A percentile compares a stretch with the other conserved stretches of the same genome.
These are phyloP conservation scores for Brassica juncea DNA, from an alignment of 345 rosid species.

Conservation along the genomic window DNA sequence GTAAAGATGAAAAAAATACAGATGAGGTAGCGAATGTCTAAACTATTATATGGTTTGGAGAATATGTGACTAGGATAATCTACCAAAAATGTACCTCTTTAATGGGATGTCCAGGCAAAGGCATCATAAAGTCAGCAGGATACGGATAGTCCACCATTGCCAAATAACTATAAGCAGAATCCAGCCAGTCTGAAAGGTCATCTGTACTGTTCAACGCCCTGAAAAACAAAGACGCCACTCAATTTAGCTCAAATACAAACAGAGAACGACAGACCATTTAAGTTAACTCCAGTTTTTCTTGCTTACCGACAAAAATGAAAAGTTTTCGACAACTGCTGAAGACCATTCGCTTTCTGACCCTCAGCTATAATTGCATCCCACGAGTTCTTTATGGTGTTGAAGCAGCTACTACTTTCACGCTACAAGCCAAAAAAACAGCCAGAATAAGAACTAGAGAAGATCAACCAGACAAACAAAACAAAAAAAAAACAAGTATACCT, in stretches of 20 bases:
- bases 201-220: constrained; percentile 63
- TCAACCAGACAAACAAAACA: background rate
- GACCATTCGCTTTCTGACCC: constrained; percentile 75
- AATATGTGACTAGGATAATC: background rate
- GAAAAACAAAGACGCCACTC: constrained; percentile 27
- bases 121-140: constrained; percentile 84
- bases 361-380: constrained; percentile 62
- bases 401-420: constrained; percentile 92
- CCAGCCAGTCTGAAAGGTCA: constrained; percentile 78
- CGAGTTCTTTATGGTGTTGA: constrained; percentile 69
- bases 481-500: constrained; percentile 32
- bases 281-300: background rate
- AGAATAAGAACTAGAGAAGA: constrained; percentile 5
- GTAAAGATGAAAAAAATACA: constrained; percentile 15
- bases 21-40: background rate
- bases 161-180: constrained; percentile 83
- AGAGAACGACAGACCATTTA: background rate
- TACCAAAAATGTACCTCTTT: constrained; percentile 58
- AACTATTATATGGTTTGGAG: background rate
- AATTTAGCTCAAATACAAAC: constrained; percentile 20
- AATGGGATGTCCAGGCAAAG: constrained; percentile 93
- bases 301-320: constrained; percentile 76
- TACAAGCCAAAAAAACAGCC: constrained; percentile 12
- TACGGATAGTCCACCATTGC: constrained; percentile 95
- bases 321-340: constrained; percentile 58